Evolutionary conservation across 306 rosid species (phyloP).

Genomic region (Cucurbita ficifolia): DNA sequence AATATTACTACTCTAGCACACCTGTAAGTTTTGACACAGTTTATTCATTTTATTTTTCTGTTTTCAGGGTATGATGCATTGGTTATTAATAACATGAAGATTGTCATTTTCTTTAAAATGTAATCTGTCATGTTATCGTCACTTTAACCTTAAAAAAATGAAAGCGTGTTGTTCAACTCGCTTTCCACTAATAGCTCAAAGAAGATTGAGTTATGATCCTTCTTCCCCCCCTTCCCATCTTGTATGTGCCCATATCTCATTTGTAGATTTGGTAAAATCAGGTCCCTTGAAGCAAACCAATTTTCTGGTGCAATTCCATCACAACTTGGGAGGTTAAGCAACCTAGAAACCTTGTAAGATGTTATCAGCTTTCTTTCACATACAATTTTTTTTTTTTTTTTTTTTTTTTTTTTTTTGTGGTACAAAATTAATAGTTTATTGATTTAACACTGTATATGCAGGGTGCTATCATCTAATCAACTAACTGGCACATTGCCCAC

Average conservation of each 20-base stretch:
- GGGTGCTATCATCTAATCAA: slow-evolving; percentile 63
- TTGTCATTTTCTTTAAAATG: neutral
- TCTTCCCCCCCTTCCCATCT: neutral
- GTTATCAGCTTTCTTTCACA: slow-evolving; percentile 2
- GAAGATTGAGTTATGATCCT: neutral
- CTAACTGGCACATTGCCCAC: slow-evolving; percentile 50
- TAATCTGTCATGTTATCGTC: neutral
- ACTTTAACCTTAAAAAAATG: neutral
- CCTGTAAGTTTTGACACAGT: slow-evolving; percentile 37
- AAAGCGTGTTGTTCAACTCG: neutral
- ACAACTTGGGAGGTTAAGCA: slow-evolving; percentile 48
- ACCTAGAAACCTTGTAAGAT: slow-evolving; percentile 48
- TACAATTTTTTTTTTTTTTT: neutral
- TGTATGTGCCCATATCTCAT: neutral
- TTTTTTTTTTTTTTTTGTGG: neutral
- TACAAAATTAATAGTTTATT: slow-evolving; percentile 3
- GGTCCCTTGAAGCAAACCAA: slow-evolving; percentile 68
- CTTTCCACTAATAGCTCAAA: neutral
- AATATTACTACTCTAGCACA: slow-evolving; percentile 37
- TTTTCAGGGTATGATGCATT: neutral
- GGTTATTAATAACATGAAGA: neutral
- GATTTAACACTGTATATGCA: slow-evolving; percentile 17
- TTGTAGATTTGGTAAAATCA: slow-evolving; percentile 10
- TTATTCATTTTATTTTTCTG: neutral
- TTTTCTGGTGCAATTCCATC: slow-evolving; percentile 56